Conservation (phyloP, 1,139 yeast genomes). For the Kodamaea suecica region DNA sequence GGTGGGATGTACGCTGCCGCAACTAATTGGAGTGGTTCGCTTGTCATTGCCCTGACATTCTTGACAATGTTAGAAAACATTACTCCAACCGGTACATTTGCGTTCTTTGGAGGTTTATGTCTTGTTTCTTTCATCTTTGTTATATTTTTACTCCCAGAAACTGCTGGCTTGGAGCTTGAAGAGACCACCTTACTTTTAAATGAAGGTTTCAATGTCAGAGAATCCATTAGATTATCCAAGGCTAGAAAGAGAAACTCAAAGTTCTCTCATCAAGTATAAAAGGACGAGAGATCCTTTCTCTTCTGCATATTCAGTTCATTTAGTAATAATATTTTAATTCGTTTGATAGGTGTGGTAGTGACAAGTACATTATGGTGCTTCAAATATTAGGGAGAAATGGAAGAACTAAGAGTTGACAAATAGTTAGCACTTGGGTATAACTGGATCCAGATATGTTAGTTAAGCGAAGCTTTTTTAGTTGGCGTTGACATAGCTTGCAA, state of each 20-base stretch:
- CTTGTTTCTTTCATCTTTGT: slow-evolving; percentile 67
- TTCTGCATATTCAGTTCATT: neutral
- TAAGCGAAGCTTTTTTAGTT: no score
- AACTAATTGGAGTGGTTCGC: slow-evolving; percentile 93
- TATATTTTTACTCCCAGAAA: slow-evolving; percentile 85
- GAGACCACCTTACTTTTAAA: slow-evolving; percentile 79
- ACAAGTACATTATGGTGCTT: no score
- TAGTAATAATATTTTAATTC: slow-evolving; percentile 2
- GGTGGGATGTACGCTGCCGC: slow-evolving; percentile 94
- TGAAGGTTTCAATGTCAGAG: slow-evolving; percentile 81
- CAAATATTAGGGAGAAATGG: no score
- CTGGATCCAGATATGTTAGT: no score
- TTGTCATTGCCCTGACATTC: slow-evolving; percentile 86
- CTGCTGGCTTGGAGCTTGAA: slow-evolving; percentile 84
- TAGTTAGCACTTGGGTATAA: no score
- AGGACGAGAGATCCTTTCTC: neutral
- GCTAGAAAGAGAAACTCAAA: slow-evolving; percentile 33
- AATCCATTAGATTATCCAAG: slow-evolving; percentile 61
- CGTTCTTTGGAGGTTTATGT: slow-evolving; percentile 82
- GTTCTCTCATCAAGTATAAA: slow-evolving; percentile 3
- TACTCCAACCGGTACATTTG: slow-evolving; percentile 93
- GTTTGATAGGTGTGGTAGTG: no score
- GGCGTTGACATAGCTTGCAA: no score
- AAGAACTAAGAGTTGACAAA: no score
- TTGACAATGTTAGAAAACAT: slow-evolving; percentile 90